phyloP scores from a whole-genome alignment of 352 stramenopile genomes.

The Chrysophaeum taylorii region DNA sequence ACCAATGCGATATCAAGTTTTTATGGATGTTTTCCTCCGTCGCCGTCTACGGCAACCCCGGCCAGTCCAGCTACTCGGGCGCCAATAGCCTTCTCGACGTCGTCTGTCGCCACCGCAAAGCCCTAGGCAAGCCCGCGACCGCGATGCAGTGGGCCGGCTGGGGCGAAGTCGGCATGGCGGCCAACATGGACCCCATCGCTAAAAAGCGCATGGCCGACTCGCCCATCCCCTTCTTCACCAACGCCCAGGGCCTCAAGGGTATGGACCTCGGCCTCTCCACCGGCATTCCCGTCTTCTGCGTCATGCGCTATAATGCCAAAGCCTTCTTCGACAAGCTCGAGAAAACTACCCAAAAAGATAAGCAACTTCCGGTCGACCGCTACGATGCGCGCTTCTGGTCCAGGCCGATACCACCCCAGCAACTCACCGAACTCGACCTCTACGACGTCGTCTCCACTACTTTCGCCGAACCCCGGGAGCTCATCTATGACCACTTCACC shows the following conservation, averaged over 20 bases:
- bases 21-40: conserved; percentile 8
- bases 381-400: neutral
- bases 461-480: neutral
- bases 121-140: neutral
- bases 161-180: conserved; percentile 13
- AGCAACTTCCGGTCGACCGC: neutral
- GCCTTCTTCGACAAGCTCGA: conserved; percentile 11
- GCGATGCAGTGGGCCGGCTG: conserved; percentile 11
- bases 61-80: neutral
- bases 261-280: conserved; percentile 8
- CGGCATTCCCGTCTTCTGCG: conserved; percentile 6
- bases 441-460: conserved; percentile 1
- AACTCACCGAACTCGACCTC: conserved; percentile 13
- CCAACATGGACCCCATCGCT: neutral
- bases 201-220: conserved; percentile 1
- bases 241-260: conserved; percentile 8
- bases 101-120: conserved; percentile 2
- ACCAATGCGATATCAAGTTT: neutral
- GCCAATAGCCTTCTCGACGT: conserved; percentile 1
- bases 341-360: neutral
- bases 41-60: neutral
- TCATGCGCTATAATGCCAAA: conserved; percentile 3
- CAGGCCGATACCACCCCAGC: neutral
- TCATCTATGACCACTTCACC: conserved; percentile 6
- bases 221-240: conserved; percentile 12